phyloP scores from a whole-genome alignment of 805 yeast genomes.

The Candida golubevii region DNA sequence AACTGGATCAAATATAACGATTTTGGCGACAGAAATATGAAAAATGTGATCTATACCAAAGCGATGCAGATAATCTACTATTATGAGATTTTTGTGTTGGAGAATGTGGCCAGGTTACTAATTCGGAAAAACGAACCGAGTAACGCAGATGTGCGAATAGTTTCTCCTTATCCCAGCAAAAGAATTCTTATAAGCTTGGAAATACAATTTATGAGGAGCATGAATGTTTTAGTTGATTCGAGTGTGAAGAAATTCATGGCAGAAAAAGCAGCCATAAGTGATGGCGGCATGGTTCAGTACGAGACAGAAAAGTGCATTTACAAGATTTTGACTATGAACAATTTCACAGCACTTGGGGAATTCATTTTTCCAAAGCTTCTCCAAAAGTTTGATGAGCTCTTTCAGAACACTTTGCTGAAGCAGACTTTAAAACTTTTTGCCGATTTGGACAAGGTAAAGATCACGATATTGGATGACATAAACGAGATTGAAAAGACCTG shows the following conservation, averaged over 20 bases:
- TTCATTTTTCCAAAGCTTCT: constrained; percentile 30
- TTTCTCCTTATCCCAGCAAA: constrained; percentile 36
- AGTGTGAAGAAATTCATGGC: constrained; percentile 35
- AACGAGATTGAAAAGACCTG: constrained; percentile 32
- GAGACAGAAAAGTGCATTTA: constrained; percentile 26
- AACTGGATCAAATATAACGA: constrained; percentile 33
- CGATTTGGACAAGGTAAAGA: constrained; percentile 38
- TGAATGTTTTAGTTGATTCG: constrained; percentile 38
- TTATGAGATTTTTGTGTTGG: constrained; percentile 33
- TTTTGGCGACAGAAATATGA: constrained; percentile 10
- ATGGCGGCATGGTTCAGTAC: constrained; percentile 10
- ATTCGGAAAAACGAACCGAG: constrained; percentile 16
- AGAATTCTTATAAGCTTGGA: constrained; percentile 38
- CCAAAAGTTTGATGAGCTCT: constrained; percentile 30
- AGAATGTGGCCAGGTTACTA: constrained; percentile 26
- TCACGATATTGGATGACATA: constrained; percentile 39
- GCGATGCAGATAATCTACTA: constrained; percentile 32
- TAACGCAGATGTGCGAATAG: constrained; percentile 26
- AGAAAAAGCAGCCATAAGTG: constrained; percentile 11
- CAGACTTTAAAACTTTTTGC: constrained; percentile 39
- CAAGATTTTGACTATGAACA: constrained; percentile 42
- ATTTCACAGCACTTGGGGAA: constrained; percentile 34
- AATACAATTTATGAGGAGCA: constrained; percentile 42
- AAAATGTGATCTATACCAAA: constrained; percentile 29
- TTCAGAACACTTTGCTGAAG: constrained; percentile 31